Base-by-base conservation (phyloP, 306 rosid genomes). In the Cyclanthera cordifolia region DNA sequence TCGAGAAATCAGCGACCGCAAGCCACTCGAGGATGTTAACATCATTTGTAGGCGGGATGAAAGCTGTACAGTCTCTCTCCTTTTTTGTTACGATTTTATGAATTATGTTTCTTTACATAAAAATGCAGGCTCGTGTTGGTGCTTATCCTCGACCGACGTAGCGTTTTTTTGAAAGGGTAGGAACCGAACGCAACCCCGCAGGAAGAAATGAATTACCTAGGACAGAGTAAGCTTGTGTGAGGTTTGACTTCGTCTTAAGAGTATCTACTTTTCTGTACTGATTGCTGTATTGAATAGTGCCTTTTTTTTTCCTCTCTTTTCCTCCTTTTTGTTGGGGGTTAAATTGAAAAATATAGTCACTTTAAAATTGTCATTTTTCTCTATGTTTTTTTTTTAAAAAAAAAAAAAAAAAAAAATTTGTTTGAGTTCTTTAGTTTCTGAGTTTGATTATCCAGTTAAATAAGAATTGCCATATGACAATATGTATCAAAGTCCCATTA, bases 1-100 rank as follows among this genome's bases (percentile, higher is more conserved):
- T 66, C 41, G 8, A 45, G 55, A 66, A 66, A 4, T 47, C 24
- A 66, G 41, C 25, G 54, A 66, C 21, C 43, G 69, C 21, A 60
- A 72, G 69, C 21, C 67, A 70, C 71, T 28, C 16, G 51, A 64
- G 45, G 76, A 73, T 72, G 77, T 13, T 49, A 78, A 74, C 77
- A 73, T 80, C 76, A 78, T 80, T 76, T 78, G 81, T 74, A 76
- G 84, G 53, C 74, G 80, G 75, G 77, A 49, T 74, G 86, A 69
- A 81, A 70, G 78, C 60, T 79, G 74, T 74, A 82, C 75, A 66
- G 76, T 65, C 46, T 52, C 46, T 52, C 59, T 76, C 74, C 41
- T 47, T 76, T 75, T 75, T 75, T 73, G 28, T 73, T 61, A 61
- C 28, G 7, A 6, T 65, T 45, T 3, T 15, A 23, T 25, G 17